Conservation (phyloP, 495 filamentous ascomycete genomes). For the Xylaria palmicola region DNA sequence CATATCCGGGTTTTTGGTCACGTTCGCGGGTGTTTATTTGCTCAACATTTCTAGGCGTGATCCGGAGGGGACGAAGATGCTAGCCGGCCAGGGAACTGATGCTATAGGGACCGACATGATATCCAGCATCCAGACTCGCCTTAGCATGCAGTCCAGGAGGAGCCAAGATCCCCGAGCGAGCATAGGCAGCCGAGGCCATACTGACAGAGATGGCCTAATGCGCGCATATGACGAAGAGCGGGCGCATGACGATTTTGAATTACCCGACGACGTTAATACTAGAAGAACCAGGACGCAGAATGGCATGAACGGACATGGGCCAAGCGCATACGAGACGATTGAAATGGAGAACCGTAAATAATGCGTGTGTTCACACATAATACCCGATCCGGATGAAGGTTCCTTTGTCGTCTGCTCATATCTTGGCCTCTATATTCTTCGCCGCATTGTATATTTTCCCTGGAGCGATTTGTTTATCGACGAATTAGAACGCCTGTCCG, state of each 20-base stretch:
- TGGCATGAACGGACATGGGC: slow-evolving; percentile 21
- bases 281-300: slow-evolving; percentile 36
- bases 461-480: slow-evolving; percentile 18
- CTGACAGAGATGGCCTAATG: slow-evolving; percentile 78
- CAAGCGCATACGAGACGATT: slow-evolving; percentile 38
- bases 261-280: slow-evolving; percentile 69
- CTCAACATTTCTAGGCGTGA: slow-evolving; percentile 91
- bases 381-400: neutral
- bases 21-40: slow-evolving; percentile 95
- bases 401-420: neutral
- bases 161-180: slow-evolving; percentile 51
- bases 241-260: slow-evolving; percentile 56
- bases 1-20: slow-evolving; percentile 90
- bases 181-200: slow-evolving; percentile 57
- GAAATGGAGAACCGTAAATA: slow-evolving; percentile 44
- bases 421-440: slow-evolving; percentile 14
- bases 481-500: slow-evolving; percentile 26
- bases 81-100: slow-evolving; percentile 67
- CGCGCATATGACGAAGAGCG: slow-evolving; percentile 78
- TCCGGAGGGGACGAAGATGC: slow-evolving; percentile 70
- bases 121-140: slow-evolving; percentile 80
- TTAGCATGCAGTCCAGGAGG: slow-evolving; percentile 87
- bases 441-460: slow-evolving; percentile 34
- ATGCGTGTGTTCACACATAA: slow-evolving; percentile 9
- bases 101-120: slow-evolving; percentile 88